Base-by-base conservation (phyloP, 805 yeast genomes). In the Tetrapisispora arboricola region DNA sequence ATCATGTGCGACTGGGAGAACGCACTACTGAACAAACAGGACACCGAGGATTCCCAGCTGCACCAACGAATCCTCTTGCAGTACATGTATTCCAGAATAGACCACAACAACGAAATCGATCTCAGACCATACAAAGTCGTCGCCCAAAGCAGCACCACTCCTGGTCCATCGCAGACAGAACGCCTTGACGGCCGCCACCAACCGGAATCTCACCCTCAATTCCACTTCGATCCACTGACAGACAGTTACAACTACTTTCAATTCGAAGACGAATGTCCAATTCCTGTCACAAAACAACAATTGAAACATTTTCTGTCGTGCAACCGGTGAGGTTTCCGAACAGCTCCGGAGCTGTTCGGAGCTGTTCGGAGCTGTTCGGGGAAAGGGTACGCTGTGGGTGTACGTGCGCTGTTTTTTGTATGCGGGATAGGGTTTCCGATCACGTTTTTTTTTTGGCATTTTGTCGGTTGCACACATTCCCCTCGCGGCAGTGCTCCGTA, bases 1-100 rank as follows among this genome's bases (percentile, higher is more conserved):
- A 34, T 40, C 4, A 35, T 57, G n/a, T 45, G 55, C 32, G 55
- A 55, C 22, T 47, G 53, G 52, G 61, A 55, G 38, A 43, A 47
- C 3, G 33, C 39, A 7, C n/a, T 25, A 10, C 31, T 50, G 30
- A 56, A 56, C 9, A 28, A 26, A 10, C 29, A 34, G 5, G 61
- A 56, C 40, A 19, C 24, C 22, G 20, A 21, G 12, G 27, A 32
- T n/a, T 56, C 61, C 3, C 37, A 32, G 16, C 19, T 20, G 11
- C 40, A 55, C 39, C 49, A 47, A 33, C 47, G 45, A 27, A 24
- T 43, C 3, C 20, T 54, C 20, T 40, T 49, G 19, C 38, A 40
- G 10, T 50, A 49, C 35, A 16, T 39, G n/a, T 20, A 38, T 16
- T 17, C 27, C 4, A 18, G 13, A n/a, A 15, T 5, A 18, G 15